Evolutionary conservation across 352 stramenopile genomes (phyloP), one percentile per base, ranked within the genome.

Genomic region (Elongisporangium senticosum): DNA sequence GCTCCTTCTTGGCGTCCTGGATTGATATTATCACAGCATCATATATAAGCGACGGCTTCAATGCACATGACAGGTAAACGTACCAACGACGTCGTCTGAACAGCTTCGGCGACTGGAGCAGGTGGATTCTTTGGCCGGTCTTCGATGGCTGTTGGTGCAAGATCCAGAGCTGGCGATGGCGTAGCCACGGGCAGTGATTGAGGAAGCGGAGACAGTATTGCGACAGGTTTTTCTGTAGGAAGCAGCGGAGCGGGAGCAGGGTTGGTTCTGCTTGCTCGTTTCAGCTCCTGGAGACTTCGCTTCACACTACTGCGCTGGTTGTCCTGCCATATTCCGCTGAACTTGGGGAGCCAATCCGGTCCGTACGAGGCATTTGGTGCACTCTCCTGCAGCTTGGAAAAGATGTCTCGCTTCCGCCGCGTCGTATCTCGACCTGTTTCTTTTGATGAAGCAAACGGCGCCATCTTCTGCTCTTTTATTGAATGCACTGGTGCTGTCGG

Each of bases 291-390:
- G 51, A 93, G 90, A 17, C 73, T 64, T 59, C 74, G 66, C 33
- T 83, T 81, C 7, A 79, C 90, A 58, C 76, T 78, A 40, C 63
- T 74, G 3, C 83, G 79, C 22, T 81, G 69, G 0, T 81, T 81
- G 43, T 86, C 77, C 57, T 93, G 77, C 83, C 83, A 93, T 14
- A 93, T 81, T 0, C 78, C 68, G 13, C 83, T 81, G 59, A 93
- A 93, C 48, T 90, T 90, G 20, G 83, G 83, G 14, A 93, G 62
- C 83, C 83, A 93, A 20, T 72, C 69, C 10, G 66, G 48, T 15
- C 66, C 64, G 49, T 80, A 73, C 10, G 63, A 28, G 19, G 59
- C 55, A 20, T 76, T 56, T 4, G 49, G 10, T 53, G 19, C 20
- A 17, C 14, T 53, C 17, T 64, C 57, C 33, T 72, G 49, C 17